Evolutionary conservation across 1,284 basidiomycete species (phyloP).

Genomic region (Neonothopanus nambi): DNA sequence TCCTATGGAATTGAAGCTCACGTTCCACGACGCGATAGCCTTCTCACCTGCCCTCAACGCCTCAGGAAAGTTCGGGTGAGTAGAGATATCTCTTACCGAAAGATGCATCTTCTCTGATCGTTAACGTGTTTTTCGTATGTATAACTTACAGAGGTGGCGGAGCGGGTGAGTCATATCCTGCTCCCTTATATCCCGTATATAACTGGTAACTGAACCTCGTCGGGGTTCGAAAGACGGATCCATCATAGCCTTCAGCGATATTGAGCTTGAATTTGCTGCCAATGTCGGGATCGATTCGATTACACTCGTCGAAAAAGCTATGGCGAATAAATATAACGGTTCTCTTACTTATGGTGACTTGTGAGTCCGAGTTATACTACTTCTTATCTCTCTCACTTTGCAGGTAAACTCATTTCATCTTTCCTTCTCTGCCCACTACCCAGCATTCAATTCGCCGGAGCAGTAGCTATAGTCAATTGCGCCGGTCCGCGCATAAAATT

Average conservation of each 20-base stretch:
- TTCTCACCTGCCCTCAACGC: constrained; percentile 2
- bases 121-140: too few relatives aligned
- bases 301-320: background rate
- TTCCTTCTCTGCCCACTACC: too few relatives aligned
- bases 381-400: background rate
- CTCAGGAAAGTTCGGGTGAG: background rate
- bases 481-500: background rate
- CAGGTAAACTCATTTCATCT: background rate
- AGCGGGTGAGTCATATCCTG: background rate
- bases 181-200: background rate
- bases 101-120: background rate
- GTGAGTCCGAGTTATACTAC: constrained; percentile 13
- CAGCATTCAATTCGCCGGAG: constrained; percentile 1
- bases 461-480: background rate
- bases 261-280: background rate
- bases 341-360: background rate
- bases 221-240: background rate
- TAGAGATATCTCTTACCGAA: background rate
- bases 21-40: constrained; percentile 2
- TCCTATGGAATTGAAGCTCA: background rate
- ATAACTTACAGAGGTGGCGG: constrained; percentile 2
- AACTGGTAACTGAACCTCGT: too few relatives aligned
- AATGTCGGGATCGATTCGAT: background rate
- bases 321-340: background rate
- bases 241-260: constrained; percentile 1